phyloP scores from a whole-genome alignment of 2,329 filamentous ascomycete genomes.

The Teratosphaeria pseudoeucalypti region DNA sequence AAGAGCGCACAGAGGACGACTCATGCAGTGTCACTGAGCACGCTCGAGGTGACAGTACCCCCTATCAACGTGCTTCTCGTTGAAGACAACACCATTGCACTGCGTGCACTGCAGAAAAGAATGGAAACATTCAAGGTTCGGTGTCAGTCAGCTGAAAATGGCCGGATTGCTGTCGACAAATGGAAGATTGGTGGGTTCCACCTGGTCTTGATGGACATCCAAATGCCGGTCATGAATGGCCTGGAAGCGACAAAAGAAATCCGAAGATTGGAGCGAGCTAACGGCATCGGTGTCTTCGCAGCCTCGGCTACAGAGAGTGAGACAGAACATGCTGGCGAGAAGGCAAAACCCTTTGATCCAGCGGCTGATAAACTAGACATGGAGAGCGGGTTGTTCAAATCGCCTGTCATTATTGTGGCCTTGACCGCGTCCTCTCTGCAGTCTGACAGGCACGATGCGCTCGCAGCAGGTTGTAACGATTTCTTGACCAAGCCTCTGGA shows the following conservation, averaged over 20 bases:
- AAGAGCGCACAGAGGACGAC: slow-evolving; percentile 14
- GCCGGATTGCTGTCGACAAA: slow-evolving; percentile 81
- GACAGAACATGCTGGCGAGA: slow-evolving; percentile 5
- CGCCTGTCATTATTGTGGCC: slow-evolving; percentile 93
- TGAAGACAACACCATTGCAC: slow-evolving; percentile 96
- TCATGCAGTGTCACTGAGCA: not conserved
- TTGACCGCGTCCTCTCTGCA: slow-evolving; percentile 90
- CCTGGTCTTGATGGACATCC: slow-evolving; percentile 92
- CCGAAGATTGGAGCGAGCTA: slow-evolving; percentile 74
- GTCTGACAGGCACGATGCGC: slow-evolving; percentile 86
- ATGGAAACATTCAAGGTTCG: slow-evolving; percentile 92
- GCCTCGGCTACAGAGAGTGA: slow-evolving; percentile 22
- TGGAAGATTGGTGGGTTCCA: slow-evolving; percentile 92
- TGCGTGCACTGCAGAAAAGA: slow-evolving; percentile 85
- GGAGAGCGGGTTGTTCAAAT: slow-evolving; percentile 65
- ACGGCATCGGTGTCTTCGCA: slow-evolving; percentile 80
- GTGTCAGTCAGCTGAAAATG: slow-evolving; percentile 96
- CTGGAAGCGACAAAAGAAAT: slow-evolving; percentile 94
- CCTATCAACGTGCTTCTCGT: slow-evolving; percentile 97
- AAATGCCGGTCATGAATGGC: slow-evolving; percentile 35
- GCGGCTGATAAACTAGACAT: slow-evolving; percentile 61
- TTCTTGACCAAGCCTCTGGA: slow-evolving; percentile 96
- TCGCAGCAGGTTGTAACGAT: slow-evolving; percentile 94
- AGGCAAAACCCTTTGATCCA: slow-evolving; percentile 24
- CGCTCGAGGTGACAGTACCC: slow-evolving; percentile 43